Conservation (phyloP, 495 filamentous ascomycete species). For the Penicillium coffeae region DNA sequence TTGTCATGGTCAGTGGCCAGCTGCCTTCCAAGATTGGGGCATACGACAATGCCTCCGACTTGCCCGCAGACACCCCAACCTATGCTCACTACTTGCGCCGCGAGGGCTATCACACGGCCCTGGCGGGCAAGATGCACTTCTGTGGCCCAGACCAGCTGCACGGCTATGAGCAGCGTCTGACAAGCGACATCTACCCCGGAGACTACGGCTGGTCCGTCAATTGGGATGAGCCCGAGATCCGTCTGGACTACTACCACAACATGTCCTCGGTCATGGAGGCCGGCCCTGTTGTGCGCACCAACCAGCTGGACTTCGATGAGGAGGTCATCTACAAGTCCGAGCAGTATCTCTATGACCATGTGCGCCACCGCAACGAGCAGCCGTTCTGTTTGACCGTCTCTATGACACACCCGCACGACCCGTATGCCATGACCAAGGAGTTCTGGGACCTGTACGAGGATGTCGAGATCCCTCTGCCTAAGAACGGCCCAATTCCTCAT, state of each 20-base stretch:
- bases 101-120: conserved; percentile 79
- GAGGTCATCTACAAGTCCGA: conserved; percentile 83
- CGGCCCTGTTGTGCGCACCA: conserved; percentile 75
- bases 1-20: conserved; percentile 84
- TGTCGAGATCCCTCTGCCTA: conserved; percentile 78
- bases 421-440: conserved; percentile 82
- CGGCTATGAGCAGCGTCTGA: conserved; percentile 82
- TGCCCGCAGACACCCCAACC: conserved; percentile 72
- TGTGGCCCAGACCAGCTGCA: conserved; percentile 84
- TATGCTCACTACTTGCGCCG: conserved; percentile 86
- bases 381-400: conserved; percentile 89
- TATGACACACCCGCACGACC: conserved; percentile 87
- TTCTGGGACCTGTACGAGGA: conserved; percentile 87
- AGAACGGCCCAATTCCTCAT: conserved; percentile 62
- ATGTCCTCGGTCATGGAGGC: conserved; percentile 84
- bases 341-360: conserved; percentile 81
- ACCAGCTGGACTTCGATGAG: conserved; percentile 93
- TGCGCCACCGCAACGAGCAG: conserved; percentile 62
- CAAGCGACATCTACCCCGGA: conserved; percentile 88
- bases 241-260: conserved; percentile 90
- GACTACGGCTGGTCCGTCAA: conserved; percentile 88
- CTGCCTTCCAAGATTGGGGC: conserved; percentile 81
- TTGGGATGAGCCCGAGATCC: conserved; percentile 81
- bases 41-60: conserved; percentile 78
- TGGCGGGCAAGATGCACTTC: conserved; percentile 95